These are phyloP conservation scores for Podospora pseudocomata DNA, from an alignment of 495 filamentous ascomycete genomes.

Conservation along the genomic window DNA sequence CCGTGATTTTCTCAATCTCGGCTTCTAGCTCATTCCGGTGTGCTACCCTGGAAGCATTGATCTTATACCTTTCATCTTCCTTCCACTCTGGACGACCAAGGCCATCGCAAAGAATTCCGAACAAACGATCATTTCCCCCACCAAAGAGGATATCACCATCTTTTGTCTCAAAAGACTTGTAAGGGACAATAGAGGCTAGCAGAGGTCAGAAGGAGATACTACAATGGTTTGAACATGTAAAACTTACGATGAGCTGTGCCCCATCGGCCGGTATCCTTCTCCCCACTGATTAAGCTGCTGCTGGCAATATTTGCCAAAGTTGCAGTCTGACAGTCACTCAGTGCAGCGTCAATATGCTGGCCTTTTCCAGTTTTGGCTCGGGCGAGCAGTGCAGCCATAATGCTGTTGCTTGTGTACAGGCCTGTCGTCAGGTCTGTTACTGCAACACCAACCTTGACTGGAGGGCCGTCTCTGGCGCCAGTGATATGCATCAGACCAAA, in stretches of 20 bases:
- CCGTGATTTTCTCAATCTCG: conserved; percentile 70
- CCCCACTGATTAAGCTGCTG: conserved; percentile 81
- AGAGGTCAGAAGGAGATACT: conserved; percentile 18
- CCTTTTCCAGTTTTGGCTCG: conserved; percentile 57
- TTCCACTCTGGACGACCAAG: conserved; percentile 79
- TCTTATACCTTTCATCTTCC: conserved; percentile 66
- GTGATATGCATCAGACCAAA: conserved; percentile 99
- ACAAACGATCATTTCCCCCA: conserved; percentile 89
- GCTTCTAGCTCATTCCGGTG: conserved; percentile 72
- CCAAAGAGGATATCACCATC: conserved; percentile 92
- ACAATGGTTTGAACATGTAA: neutral
- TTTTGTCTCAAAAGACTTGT: conserved; percentile 84
- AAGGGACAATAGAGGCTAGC: conserved; percentile 90
- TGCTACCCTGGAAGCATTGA: conserved; percentile 78
- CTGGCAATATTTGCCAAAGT: conserved; percentile 91
- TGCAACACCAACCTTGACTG: conserved; percentile 95
- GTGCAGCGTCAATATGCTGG: conserved; percentile 86
- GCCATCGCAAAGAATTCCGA: conserved; percentile 76
- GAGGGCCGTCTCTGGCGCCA: conserved; percentile 77
- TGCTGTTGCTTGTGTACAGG: conserved; percentile 92
- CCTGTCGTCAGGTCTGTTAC: conserved; percentile 96
- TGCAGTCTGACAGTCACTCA: conserved; percentile 93
- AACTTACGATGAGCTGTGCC: conserved; percentile 88
- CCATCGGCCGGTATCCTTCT: conserved; percentile 86
- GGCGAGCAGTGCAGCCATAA: conserved; percentile 87